These are phyloP conservation scores for Scortechinia acanthostroma DNA, from an alignment of 2,329 filamentous ascomycete genomes.

Conservation along the genomic window DNA sequence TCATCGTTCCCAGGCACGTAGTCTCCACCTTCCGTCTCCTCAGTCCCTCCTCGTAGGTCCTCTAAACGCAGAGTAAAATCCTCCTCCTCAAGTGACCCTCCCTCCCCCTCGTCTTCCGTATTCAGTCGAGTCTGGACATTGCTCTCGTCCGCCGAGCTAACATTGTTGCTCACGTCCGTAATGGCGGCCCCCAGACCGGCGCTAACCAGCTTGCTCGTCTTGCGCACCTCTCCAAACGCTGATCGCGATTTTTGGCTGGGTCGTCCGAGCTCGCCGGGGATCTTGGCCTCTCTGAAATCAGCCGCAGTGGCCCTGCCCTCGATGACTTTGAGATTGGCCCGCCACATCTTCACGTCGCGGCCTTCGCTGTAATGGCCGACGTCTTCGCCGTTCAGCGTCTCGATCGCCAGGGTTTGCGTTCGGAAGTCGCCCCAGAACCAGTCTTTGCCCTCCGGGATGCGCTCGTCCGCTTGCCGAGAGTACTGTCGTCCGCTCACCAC, in stretches of 20 bases:
- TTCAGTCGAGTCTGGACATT: too few species aligned
- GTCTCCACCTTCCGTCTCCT: constrained; percentile 15
- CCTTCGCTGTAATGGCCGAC: constrained; percentile 31
- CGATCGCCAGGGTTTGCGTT: constrained; percentile 43
- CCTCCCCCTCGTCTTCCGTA: too few species aligned
- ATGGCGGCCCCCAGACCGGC: constrained; percentile 18
- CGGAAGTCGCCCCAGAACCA: constrained; percentile 53
- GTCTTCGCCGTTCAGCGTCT: constrained; percentile 41
- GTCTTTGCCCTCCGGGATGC: constrained; percentile 31
- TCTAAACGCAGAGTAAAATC: constrained; percentile 6
- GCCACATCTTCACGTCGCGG: constrained; percentile 34
- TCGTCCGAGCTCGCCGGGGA: constrained; percentile 16
- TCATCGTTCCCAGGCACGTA: constrained; percentile 10
- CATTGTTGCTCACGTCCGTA: constrained; percentile 13
- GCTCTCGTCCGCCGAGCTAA: not conserved
- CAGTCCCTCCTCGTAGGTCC: constrained; percentile 14
- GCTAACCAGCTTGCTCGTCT: constrained; percentile 26
- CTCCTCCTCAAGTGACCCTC: constrained; percentile 4
- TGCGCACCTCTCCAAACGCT: constrained; percentile 19
- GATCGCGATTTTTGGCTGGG: constrained; percentile 10
- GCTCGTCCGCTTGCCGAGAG: constrained; percentile 32
- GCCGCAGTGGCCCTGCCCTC: constrained; percentile 18
- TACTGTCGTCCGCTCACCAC: constrained; percentile 35
- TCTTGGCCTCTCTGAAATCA: constrained; percentile 15
- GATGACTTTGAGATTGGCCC: constrained; percentile 31